Conservation (phyloP, 441 rosid species). For the Erodium chrysanthum region DNA sequence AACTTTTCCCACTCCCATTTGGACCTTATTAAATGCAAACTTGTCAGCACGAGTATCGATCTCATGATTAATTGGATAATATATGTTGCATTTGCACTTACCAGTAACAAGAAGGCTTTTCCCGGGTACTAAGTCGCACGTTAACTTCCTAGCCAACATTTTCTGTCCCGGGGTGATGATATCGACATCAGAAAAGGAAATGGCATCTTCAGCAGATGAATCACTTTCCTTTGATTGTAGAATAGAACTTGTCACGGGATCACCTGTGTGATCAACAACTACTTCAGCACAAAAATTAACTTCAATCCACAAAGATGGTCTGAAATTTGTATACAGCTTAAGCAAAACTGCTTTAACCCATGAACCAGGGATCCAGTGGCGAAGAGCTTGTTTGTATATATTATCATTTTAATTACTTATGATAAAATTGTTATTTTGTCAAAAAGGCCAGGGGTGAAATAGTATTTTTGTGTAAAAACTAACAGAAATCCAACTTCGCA, state of each 20-base stretch:
- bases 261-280: conserved; percentile 29
- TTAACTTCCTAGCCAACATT: conserved; percentile 75
- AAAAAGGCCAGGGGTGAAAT: too few species aligned
- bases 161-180: conserved; percentile 88
- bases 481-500: too few species aligned
- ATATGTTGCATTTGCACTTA: conserved; percentile 38
- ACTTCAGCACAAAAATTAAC: conserved; percentile 13
- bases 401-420: too few species aligned
- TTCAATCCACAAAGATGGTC: too few species aligned
- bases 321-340: too few species aligned
- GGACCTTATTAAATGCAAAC: conserved; percentile 57
- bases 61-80: conserved; percentile 11
- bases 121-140: conserved; percentile 62
- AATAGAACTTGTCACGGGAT: conserved; percentile 24
- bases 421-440: too few species aligned
- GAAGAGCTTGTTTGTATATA: too few species aligned
- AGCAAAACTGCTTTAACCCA: too few species aligned
- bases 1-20: conserved; percentile 96
- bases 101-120: conserved; percentile 96
- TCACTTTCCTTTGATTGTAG: conserved; percentile 29
- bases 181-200: conserved; percentile 79
- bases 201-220: conserved; percentile 35
- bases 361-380: too few species aligned
- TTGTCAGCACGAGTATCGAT: conserved; percentile 24
- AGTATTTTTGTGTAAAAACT: too few species aligned